phyloP scores from a whole-genome alignment of 805 yeast genomes.

The Yarrowia phangngaensis region DNA sequence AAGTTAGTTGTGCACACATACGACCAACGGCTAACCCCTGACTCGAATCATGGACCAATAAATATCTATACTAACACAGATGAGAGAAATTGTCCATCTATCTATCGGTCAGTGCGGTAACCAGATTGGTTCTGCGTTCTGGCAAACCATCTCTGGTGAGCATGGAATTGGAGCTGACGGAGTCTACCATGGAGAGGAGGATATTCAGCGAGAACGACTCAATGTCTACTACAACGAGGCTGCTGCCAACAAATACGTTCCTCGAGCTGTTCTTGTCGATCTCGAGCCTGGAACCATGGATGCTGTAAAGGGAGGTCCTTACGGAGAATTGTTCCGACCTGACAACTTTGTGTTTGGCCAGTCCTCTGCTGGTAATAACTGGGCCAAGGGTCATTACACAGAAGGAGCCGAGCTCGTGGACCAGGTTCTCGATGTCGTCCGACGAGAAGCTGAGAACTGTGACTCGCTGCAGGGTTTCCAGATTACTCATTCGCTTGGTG shows the following conservation, averaged over 20 bases:
- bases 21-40: no score
- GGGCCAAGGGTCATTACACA: conserved; percentile 97
- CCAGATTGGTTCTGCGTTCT: conserved; percentile 63
- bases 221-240: conserved; percentile 89
- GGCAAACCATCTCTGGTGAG: conserved; percentile 43
- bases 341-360: conserved; percentile 88
- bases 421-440: conserved; percentile 79
- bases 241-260: conserved; percentile 81
- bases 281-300: conserved; percentile 94
- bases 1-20: no score
- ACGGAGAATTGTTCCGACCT: conserved; percentile 85
- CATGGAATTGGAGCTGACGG: conserved; percentile 44
- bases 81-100: conserved; percentile 54
- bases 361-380: conserved; percentile 89
- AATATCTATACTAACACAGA: conserved; percentile 14
- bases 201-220: conserved; percentile 47
- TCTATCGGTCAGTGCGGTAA: conserved; percentile 99
- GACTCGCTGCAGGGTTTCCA: conserved; percentile 95
- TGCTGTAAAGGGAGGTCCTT: conserved; percentile 70
- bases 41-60: neutral
- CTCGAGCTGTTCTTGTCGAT: conserved; percentile 88
- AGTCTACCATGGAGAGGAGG: conserved; percentile 32
- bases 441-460: conserved; percentile 91
- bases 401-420: conserved; percentile 95
- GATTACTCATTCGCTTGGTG: conserved; percentile 75